Evolutionary conservation across 1,284 basidiomycete species (phyloP).

Genomic region (Lignosus rhinocerotis): DNA sequence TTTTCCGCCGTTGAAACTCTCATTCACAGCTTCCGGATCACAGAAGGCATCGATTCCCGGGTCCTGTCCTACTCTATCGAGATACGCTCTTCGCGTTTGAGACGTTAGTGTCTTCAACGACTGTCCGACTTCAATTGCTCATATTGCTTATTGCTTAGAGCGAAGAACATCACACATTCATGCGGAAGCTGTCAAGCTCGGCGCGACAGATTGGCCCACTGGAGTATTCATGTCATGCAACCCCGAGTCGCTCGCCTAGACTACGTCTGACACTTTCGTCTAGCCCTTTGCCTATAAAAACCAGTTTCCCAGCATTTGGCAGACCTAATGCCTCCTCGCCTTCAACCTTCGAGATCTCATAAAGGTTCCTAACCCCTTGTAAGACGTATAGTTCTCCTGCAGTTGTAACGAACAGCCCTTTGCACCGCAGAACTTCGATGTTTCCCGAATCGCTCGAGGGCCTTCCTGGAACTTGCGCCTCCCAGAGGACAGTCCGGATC

Average conservation of each 20-base stretch:
- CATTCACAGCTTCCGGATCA: no score
- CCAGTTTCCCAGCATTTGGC: conserved; percentile 72
- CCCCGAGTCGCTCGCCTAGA: conserved; percentile 38
- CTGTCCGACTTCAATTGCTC: no score
- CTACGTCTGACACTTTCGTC: conserved; percentile 52
- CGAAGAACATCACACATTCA: no score
- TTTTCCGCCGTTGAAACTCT: not conserved
- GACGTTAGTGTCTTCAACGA: no score
- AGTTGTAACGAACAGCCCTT: conserved; percentile 67
- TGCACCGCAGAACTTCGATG: conserved; percentile 77
- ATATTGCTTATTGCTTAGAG: no score
- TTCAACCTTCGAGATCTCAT: conserved; percentile 66
- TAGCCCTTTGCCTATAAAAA: conserved; percentile 85
- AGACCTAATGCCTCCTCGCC: conserved; percentile 42
- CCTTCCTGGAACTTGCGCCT: conserved; percentile 45
- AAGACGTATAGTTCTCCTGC: conserved; percentile 66
- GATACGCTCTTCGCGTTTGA: no score
- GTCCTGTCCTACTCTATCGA: no score
- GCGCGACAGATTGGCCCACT: not conserved
- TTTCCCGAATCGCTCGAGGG: conserved; percentile 21
- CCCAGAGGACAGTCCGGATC: conserved; percentile 82
- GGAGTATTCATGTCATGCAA: conserved; percentile 3
- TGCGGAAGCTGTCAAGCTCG: no score
- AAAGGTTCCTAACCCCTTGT: conserved; percentile 86
- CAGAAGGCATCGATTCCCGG: not conserved